These are phyloP conservation scores for Polyplosphaeria fusca DNA, from an alignment of 495 filamentous ascomycete species.

Conservation along the genomic window DNA sequence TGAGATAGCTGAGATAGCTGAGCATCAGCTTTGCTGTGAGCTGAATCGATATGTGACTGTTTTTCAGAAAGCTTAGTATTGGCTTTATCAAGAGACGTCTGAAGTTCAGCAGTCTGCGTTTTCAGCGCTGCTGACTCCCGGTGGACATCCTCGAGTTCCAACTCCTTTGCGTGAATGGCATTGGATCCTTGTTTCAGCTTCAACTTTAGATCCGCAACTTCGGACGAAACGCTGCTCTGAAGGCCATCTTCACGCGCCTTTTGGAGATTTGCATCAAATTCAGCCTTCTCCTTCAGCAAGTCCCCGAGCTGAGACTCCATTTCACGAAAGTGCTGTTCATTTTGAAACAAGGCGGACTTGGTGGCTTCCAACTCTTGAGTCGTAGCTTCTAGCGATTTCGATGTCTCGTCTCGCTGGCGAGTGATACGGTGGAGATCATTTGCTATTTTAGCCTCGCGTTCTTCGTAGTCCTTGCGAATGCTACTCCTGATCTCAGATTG, in stretches of 20 bases:
- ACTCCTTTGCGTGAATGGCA: slow-evolving; percentile 1
- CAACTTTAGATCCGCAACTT: neutral
- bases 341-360: neutral
- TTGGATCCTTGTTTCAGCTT: neutral
- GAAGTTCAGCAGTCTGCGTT: neutral
- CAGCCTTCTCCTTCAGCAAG: slow-evolving; percentile 10
- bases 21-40: slow-evolving; percentile 3
- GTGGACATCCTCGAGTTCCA: neutral
- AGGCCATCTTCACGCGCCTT: neutral
- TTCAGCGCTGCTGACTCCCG: neutral
- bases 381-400: neutral
- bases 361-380: slow-evolving; percentile 4
- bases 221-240: neutral
- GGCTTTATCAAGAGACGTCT: neutral
- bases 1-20: neutral
- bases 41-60: slow-evolving; percentile 5
- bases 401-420: slow-evolving; percentile 7
- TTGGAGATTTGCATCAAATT: slow-evolving; percentile 6
- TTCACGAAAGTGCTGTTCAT: neutral
- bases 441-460: slow-evolving; percentile 1
- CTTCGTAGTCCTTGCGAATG: neutral
- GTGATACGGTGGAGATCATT: slow-evolving; percentile 20
- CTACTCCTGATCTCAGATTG: neutral
- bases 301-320: neutral
- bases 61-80: neutral